Conservation (phyloP, 2,329 filamentous ascomycete genomes). For the Alternaria infectoria region DNA sequence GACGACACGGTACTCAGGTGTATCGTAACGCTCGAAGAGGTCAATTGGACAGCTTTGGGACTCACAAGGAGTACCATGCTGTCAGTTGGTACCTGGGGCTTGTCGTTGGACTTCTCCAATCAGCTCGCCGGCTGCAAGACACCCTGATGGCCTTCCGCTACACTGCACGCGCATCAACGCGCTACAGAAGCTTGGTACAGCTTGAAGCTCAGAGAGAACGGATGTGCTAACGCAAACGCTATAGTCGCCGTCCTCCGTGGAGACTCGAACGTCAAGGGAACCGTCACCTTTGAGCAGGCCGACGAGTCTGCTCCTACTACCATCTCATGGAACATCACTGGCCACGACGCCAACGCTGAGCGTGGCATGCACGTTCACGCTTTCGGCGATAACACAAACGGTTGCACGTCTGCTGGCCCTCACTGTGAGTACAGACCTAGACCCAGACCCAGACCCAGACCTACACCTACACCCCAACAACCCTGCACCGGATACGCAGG, state of each 20-base stretch:
- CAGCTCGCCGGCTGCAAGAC: slow-evolving; percentile 18
- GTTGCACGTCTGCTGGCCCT: slow-evolving; percentile 96
- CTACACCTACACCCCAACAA: not conserved
- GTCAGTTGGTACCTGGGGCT: slow-evolving; percentile 15
- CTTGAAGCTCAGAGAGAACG: no score
- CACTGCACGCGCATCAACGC: not conserved
- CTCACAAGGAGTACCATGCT: slow-evolving; percentile 33
- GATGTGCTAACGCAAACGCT: slow-evolving; percentile 3
- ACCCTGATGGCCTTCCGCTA: slow-evolving; percentile 37
- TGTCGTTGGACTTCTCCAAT: slow-evolving; percentile 30
- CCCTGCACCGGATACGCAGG: not conserved
- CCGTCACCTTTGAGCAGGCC: slow-evolving; percentile 92
- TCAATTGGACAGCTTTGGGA: slow-evolving; percentile 25
- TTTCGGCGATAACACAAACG: slow-evolving; percentile 99
- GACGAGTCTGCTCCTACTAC: slow-evolving; percentile 82
- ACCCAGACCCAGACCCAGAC: not conserved
- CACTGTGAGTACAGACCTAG: slow-evolving; percentile 72
- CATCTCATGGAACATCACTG: slow-evolving; percentile 89
- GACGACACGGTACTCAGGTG: slow-evolving; percentile 14
- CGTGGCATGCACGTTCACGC: slow-evolving; percentile 99
- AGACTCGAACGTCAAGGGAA: slow-evolving; percentile 94
- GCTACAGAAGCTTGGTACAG: not conserved
- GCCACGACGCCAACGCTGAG: slow-evolving; percentile 93
- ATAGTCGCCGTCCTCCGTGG: slow-evolving; percentile 95
- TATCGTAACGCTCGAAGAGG: slow-evolving; percentile 14